phyloP scores from a whole-genome alignment of 768 basidiomycete species.

The Trametes cubensis region DNA sequence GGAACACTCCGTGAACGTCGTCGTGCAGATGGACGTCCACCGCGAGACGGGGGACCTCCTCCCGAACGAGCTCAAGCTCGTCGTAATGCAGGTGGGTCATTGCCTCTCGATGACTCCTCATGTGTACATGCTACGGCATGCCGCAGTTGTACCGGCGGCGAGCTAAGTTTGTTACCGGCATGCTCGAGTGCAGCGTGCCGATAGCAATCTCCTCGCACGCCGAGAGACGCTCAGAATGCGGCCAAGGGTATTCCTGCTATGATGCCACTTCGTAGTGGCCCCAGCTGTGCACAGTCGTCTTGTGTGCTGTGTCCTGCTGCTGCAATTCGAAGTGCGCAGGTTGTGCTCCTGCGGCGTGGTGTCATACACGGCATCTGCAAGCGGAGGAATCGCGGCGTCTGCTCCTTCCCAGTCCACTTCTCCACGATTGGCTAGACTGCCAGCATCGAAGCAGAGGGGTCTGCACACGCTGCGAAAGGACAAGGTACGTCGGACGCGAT shows the following conservation, averaged over 20 bases:
- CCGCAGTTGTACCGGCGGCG: neutral
- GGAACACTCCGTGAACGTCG: slow-evolving; percentile 57
- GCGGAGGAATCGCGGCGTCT: too few relatives aligned
- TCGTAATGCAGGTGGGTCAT: slow-evolving; percentile 54
- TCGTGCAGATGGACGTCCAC: slow-evolving; percentile 64
- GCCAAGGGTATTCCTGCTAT: neutral
- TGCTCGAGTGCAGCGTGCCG: slow-evolving; percentile 2
- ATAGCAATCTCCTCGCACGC: slow-evolving; percentile 14
- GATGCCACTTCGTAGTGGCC: too few relatives aligned
- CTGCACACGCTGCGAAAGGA: too few relatives aligned
- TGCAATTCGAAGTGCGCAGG: too few relatives aligned
- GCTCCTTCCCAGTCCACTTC: too few relatives aligned
- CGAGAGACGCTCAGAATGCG: neutral
- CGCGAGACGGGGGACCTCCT: slow-evolving; percentile 51
- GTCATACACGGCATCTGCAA: too few relatives aligned
- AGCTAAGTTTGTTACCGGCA: slow-evolving; percentile 9
- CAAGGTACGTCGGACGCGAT: neutral
- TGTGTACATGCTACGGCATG: neutral
- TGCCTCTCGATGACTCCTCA: neutral
- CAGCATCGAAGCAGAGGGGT: too few relatives aligned
- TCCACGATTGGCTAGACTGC: too few relatives aligned
- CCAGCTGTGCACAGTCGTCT: too few relatives aligned
- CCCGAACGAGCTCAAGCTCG: slow-evolving; percentile 65
- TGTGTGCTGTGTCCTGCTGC: too few relatives aligned
- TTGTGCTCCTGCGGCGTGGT: too few relatives aligned